Base-by-base conservation (phyloP, 352 stramenopile species). In the Thraustochytrium striatum region DNA sequence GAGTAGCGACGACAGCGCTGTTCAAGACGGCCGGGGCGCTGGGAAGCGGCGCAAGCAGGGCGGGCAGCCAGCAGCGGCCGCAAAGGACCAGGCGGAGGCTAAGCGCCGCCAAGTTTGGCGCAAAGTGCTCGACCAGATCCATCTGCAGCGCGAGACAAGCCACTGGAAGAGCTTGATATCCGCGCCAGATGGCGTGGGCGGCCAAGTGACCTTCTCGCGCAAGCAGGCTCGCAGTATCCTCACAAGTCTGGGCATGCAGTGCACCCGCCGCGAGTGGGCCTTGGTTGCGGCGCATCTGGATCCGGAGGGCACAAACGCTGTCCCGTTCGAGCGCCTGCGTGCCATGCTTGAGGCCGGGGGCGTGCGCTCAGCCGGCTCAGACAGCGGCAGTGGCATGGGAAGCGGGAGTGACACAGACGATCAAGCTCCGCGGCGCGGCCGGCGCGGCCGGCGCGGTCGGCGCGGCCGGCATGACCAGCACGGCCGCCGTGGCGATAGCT, bases 201-300 rank as follows among this genome's bases (percentile, higher is more conserved):
- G 52, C 21, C 2, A 44, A 19, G 16, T 62, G 5, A 62, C 65
- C 21, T 75, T 75, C 39, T 62, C 65, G 11, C 44, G 52, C 16
- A 75, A 75, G 41, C 65, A 75, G 36, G 32, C 68, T 5, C n/a
- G 25, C 3, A 16, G 35, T 19, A 62, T 75, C 0, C 50, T 75
- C 3, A 25, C n/a, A 11, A 43, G 52, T 32, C 65, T 75, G 5
- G 65, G 65, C 21, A 43, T 44, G 33, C 52, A 9, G 39, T 43
- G 21, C 50, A 39, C 65, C 1, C 39, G 65, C 5, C 44, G 44
- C 32, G 65, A 75, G 39, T 75, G 65, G 65, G n/a, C 43, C 25
- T 7, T 19, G 1, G 7, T 75, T 16, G 7, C 8, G 32, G 19
- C 30, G 0, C 28, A 61, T 13, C 68, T 75, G 33, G 65, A 75